Evolutionary conservation across 1,284 basidiomycete species (phyloP).

Genomic region (Boletus chippewaensis): DNA sequence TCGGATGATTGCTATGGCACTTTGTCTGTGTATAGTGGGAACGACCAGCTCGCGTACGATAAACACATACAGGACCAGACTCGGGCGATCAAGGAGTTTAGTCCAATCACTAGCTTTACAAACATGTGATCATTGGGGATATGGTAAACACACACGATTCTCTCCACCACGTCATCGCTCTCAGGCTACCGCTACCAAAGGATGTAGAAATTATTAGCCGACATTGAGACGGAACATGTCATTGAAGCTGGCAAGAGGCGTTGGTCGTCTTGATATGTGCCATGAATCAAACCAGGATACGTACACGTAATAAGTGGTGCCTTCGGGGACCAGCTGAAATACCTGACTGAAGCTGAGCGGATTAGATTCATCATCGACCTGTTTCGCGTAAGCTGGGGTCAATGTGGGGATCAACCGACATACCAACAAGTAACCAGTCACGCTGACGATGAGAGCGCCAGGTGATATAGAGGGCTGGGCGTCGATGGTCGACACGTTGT

Average conservation of each 20-base stretch:
- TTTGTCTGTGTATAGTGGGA: neutral
- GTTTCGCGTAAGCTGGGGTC: constrained; percentile 11
- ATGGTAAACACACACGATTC: constrained; percentile 15
- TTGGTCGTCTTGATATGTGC: neutral
- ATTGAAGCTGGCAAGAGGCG: constrained; percentile 50
- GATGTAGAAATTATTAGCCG: constrained; percentile 30
- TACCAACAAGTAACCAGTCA: constrained; percentile 81
- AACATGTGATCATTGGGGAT: constrained; percentile 12
- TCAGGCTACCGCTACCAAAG: neutral
- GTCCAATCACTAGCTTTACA: neutral
- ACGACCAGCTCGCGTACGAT: neutral
- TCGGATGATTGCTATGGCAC: too few species aligned
- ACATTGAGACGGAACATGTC: constrained; percentile 88
- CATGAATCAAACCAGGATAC: constrained; percentile 26
- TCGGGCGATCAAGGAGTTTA: neutral
- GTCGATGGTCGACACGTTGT: constrained; percentile 82
- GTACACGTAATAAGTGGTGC: constrained; percentile 78
- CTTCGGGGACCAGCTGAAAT: constrained; percentile 87
- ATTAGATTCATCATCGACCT: constrained; percentile 81
- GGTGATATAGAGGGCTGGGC: constrained; percentile 76
- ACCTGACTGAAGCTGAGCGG: constrained; percentile 86
- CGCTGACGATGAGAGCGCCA: constrained; percentile 72
- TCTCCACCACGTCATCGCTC: constrained; percentile 3
- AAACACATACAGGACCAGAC: neutral
- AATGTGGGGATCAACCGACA: constrained; percentile 22